Evolutionary conservation across 2,329 filamentous ascomycete genomes (phyloP).

Genomic region (Pyrenochaeta sp.): DNA sequence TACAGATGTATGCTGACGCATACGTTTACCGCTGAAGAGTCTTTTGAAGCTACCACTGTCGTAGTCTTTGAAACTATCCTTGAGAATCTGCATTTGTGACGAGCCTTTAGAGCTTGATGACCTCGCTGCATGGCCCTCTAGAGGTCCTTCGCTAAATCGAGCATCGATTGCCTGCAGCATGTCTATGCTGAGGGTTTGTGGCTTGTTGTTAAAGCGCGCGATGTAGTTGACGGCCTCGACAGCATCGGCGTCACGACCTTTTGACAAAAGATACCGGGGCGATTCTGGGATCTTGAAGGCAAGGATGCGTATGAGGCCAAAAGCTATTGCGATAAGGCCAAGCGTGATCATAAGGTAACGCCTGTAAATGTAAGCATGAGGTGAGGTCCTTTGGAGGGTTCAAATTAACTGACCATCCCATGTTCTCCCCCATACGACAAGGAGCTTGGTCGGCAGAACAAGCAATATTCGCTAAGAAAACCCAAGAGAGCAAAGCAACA

Average conservation of each 20-base stretch:
- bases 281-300: slow-evolving; percentile 60
- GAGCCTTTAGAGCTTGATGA: slow-evolving; percentile 17
- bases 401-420: slow-evolving; percentile 53
- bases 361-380: slow-evolving; percentile 3
- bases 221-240: slow-evolving; percentile 59
- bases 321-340: slow-evolving; percentile 54
- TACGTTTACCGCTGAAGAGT: slow-evolving; percentile 35
- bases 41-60: slow-evolving; percentile 33
- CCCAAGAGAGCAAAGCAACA: slow-evolving; percentile 56
- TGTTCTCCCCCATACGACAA: slow-evolving; percentile 56
- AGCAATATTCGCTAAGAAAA: slow-evolving; percentile 57
- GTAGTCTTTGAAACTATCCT: slow-evolving; percentile 41
- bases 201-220: slow-evolving; percentile 42
- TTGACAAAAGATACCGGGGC: slow-evolving; percentile 57
- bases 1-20: slow-evolving; percentile 43
- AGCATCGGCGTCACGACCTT: slow-evolving; percentile 58
- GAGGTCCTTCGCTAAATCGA: slow-evolving; percentile 5
- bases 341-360: slow-evolving; percentile 35
- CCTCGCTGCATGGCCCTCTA: not conserved
- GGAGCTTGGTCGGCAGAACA: slow-evolving; percentile 31
- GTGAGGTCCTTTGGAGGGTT: not conserved
- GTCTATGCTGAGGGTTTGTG: slow-evolving; percentile 37
- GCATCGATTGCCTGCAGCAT: slow-evolving; percentile 45
- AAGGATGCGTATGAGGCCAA: slow-evolving; percentile 57
- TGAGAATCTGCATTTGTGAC: slow-evolving; percentile 33